Evolutionary conservation across 768 basidiomycete species (phyloP), one percentile per base, ranked within the genome.

Genomic region (Cystobasidiopsis lactophilus): DNA sequence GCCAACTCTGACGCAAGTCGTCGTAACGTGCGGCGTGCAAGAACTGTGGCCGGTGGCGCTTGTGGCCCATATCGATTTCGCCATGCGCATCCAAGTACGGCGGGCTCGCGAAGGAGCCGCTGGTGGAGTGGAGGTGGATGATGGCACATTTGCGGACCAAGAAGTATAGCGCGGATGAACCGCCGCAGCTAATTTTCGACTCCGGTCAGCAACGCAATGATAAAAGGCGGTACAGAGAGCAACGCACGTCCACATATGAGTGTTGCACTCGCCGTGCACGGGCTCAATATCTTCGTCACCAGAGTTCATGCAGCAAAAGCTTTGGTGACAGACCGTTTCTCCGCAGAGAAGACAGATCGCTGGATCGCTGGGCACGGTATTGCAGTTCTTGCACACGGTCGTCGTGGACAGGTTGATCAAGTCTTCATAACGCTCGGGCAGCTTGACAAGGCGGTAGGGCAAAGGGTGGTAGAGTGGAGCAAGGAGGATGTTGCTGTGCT

Each of bases 1-100:
- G 71, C 93, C 93, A 98, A 0, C 74, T 75, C 69, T 80, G 84
- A 27, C 89, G 75, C 37, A 91, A 72, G 51, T 95, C 91, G 62
- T 96, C 89, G 77, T 83, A 82, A 26, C 93, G 72, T 2, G 78
- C 77, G 44, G 72, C 71, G 62, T 95, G 85, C 7, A 95, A 66
- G 65, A 76, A 88, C 63, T 95, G 89, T 45, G 85, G 74, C 23
- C 52, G 52, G 14, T 30, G 39, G 13, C 51, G 51, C n/a, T 35
- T 52, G 51, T 23, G 40, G 2, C 80, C 81, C 13, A 83, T 71
- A 65, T 96, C 91, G 2, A 85, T 75, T 62, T 96, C 93, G 1
- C 91, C 93, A 56, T 96, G 93, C 1, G 76, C 75, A 60, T 98
- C 93, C 38, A 96, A 73, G 62, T 93, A 96, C 0, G 91, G 88